Evolutionary conservation across 169 alveolate genomes (phyloP).

Genomic region (Plasmodium fragile): DNA sequence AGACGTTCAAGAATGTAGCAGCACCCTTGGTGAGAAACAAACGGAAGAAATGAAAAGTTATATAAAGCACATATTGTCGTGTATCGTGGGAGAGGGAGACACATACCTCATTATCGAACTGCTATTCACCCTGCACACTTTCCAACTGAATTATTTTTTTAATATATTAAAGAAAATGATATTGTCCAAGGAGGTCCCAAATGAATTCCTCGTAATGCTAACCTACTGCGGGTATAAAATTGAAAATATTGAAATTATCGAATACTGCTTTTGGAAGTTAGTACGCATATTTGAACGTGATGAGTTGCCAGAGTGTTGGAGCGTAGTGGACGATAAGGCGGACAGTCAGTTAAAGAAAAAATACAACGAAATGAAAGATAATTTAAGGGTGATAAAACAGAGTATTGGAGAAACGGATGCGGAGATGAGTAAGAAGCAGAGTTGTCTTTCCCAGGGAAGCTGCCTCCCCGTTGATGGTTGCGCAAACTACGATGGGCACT

Average conservation of each 20-base stretch:
- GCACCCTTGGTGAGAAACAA: neutral
- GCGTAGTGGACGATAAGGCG: constrained; percentile 1
- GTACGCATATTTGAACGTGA: constrained; percentile 58
- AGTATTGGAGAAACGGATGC: neutral
- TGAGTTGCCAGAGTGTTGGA: constrained; percentile 42
- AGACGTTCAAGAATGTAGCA: neutral
- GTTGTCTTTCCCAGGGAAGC: neutral
- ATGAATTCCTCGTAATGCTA: constrained; percentile 59
- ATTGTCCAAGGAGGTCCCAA: constrained; percentile 23
- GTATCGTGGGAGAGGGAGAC: constrained; percentile 55
- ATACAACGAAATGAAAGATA: constrained; percentile 31
- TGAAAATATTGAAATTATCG: constrained; percentile 39
- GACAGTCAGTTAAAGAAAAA: constrained; percentile 11
- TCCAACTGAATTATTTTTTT: constrained; percentile 31
- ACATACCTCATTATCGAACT: constrained; percentile 45
- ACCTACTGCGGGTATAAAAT: constrained; percentile 66
- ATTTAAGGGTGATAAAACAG: neutral
- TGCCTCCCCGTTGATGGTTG: neutral
- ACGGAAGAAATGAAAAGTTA: constrained; percentile 3
- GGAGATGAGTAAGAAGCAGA: neutral
- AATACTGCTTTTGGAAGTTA: constrained; percentile 54
- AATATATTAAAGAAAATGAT: constrained; percentile 22
- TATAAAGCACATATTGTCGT: constrained; percentile 4
- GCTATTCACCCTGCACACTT: constrained; percentile 38
- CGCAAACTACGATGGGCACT: neutral